Percentiles rank a stretch among this genome's conserved stretches.
Conservation (phyloP, 1,284 basidiomycete species). For the Lentinula novae-zelandiae region DNA sequence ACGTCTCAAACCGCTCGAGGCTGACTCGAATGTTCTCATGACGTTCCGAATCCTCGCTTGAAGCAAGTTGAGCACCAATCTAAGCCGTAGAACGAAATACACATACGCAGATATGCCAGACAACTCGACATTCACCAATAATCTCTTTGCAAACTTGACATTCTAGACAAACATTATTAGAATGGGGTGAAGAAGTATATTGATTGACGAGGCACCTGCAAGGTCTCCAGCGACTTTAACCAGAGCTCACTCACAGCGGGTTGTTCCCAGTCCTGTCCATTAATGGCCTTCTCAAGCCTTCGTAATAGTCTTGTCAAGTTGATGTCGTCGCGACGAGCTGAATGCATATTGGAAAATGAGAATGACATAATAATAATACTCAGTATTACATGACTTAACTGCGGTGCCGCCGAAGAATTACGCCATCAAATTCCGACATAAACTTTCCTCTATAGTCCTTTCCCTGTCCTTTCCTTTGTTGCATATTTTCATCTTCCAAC, state of each 20-base stretch:
- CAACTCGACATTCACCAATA: constrained; percentile 55
- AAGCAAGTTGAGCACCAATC: background rate
- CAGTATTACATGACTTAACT: background rate
- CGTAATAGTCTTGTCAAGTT: constrained; percentile 63
- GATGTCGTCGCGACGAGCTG: constrained; percentile 53
- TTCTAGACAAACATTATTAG: constrained; percentile 37
- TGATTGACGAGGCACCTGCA: constrained; percentile 46
- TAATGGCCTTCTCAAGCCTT: constrained; percentile 54
- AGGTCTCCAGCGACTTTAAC: constrained; percentile 52
- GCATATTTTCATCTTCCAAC: background rate
- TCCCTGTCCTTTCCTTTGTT: background rate
- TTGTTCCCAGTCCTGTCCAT: constrained; percentile 45
- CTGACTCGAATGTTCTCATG: constrained; percentile 44
- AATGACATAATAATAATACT: background rate
- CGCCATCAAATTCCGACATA: background rate
- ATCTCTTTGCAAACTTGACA: constrained; percentile 55
- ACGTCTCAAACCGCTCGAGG: constrained; percentile 50
- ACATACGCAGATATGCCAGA: constrained; percentile 46
- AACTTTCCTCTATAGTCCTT: background rate
- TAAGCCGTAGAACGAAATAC: background rate
- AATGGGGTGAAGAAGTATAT: background rate
- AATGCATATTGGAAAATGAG: background rate
- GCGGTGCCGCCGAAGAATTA: background rate
- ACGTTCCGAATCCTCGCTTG: constrained; percentile 34
- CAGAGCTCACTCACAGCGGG: constrained; percentile 27